phyloP scores from a whole-genome alignment of 2,329 filamentous ascomycete genomes.

The Chaetothyriales sp. region DNA sequence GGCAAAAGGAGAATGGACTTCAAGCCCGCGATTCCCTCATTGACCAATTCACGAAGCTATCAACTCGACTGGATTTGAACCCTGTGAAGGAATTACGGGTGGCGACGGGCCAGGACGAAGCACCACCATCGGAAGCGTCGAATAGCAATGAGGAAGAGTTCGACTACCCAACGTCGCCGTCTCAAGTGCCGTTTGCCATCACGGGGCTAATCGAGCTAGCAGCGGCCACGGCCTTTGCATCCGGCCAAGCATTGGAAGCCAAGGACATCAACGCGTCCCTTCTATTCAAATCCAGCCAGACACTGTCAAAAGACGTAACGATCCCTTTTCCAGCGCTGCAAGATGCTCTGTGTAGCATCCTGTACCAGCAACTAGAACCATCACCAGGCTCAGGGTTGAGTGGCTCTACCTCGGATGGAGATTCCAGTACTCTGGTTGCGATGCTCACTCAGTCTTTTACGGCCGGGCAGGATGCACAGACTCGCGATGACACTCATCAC shows the following conservation, averaged over 20 bases:
- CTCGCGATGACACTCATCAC: constrained; percentile 14
- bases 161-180: constrained; percentile 16
- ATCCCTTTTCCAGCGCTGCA: constrained; percentile 9
- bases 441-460: constrained; percentile 13
- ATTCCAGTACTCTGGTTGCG: not conserved
- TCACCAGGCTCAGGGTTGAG: not conserved
- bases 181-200: constrained; percentile 15
- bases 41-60: not conserved
- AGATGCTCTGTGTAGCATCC: constrained; percentile 10
- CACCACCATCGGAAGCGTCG: not conserved
- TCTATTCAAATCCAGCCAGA: constrained; percentile 9
- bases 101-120: constrained; percentile 5
- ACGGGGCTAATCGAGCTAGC: constrained; percentile 13
- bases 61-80: constrained; percentile 7
- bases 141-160: constrained; percentile 10
- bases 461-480: constrained; percentile 10
- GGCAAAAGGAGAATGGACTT: constrained; percentile 17
- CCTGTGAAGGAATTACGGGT: constrained; percentile 6
- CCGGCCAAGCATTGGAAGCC: not conserved
- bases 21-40: not conserved
- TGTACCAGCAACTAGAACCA: constrained; percentile 3
- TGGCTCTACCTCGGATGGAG: not conserved
- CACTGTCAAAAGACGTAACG: constrained; percentile 8
- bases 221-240: constrained; percentile 6
- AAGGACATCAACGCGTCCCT: constrained; percentile 6